Evolutionary conservation across 148 eudicot species (phyloP), one percentile per base, ranked within the genome.

Genomic region (Vaccinium corymbosum): DNA sequence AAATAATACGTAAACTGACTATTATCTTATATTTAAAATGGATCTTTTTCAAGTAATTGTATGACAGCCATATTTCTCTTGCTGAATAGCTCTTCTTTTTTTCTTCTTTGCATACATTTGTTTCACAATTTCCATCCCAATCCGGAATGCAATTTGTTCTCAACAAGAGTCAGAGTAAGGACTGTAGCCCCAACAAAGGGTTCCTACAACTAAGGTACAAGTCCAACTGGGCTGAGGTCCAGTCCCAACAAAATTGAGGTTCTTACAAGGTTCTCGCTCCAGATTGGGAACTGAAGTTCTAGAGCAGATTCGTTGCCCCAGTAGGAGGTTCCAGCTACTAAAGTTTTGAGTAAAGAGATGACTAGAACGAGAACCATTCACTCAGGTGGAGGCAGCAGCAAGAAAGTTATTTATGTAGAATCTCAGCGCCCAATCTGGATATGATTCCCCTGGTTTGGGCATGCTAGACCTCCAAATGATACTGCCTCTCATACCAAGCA

Each of bases 401-500:
- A 82, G 78, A 71, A 73, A 51, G 35, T 14, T 66, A 70, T 66
- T 22, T 27, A 46, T 4, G 0, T 27, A 27, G 17, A 12, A 68
- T 27, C 42, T 68, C 32, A 4, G 12, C 73, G 8, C 73, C 42
- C 73, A 68, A 68, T 29, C 16, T 66, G 72, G 42, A 68, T 27
- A 29, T 11, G 7, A 4, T 27, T 68, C 7, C 10, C 83, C 49
- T 50, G 55, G 76, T 68, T 22, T 48, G 48, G 74, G 20, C 62
- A 22, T 11, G 35, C 73, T 32, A 82, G 25, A 25, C 83, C 62
- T 81, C 35, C 19, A 62, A 22, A 81, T 64, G 15, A n/a, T 29
- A 49, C 46, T 16, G 17, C 71, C 16, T 81, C 20, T n/a, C 2
- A 50, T 13, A 81, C 55, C 76, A 70, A 50, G 56, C 83, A 82